A percentile compares a stretch with the other conserved stretches of the same genome.
These are phyloP conservation scores for Phaseolus lunatus DNA, from an alignment of 306 rosid species.

Conservation along the genomic window DNA sequence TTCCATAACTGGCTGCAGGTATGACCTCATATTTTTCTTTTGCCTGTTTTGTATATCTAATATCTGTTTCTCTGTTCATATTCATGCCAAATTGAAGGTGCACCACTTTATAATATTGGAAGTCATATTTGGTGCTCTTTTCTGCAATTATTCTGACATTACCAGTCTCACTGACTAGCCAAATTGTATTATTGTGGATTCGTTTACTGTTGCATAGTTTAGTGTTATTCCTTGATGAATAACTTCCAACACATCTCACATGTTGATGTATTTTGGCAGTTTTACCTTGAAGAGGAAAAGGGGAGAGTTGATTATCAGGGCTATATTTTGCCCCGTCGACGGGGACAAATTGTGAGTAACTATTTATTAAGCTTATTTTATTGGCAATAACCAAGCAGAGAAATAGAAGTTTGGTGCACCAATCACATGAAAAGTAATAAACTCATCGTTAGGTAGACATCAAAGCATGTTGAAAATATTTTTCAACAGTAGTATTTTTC, in stretches of 20 bases:
- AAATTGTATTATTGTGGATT: not conserved
- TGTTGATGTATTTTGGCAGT: conserved; percentile 58
- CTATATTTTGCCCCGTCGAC: conserved; percentile 81
- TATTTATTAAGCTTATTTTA: conserved; percentile 33
- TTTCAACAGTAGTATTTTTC: conserved; percentile 2
- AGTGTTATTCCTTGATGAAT: conserved; percentile 19
- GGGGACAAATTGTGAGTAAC: conserved; percentile 77
- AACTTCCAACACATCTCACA: conserved; percentile 33
- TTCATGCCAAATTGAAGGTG: conserved; percentile 13
- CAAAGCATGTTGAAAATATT: conserved; percentile 12
- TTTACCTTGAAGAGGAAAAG: conserved; percentile 91
- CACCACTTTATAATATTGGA: conserved; percentile 12
- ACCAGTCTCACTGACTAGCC: conserved; percentile 1
- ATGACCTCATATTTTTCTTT: conserved; percentile 17
- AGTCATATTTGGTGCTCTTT: conserved; percentile 33
- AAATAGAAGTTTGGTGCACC: conserved; percentile 1
- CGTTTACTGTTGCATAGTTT: not conserved
- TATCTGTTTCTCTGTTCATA: not conserved
- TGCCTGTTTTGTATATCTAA: conserved; percentile 5
- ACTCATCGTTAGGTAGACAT: conserved; percentile 19
- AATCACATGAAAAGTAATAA: conserved; percentile 5
- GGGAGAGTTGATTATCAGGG: conserved; percentile 96
- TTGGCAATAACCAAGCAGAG: not conserved
- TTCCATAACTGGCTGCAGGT: conserved; percentile 99
- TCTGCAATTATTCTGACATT: conserved; percentile 31